These are phyloP conservation scores for Microascus cirrosus DNA, from an alignment of 2,329 filamentous ascomycete genomes.

Conservation along the genomic window DNA sequence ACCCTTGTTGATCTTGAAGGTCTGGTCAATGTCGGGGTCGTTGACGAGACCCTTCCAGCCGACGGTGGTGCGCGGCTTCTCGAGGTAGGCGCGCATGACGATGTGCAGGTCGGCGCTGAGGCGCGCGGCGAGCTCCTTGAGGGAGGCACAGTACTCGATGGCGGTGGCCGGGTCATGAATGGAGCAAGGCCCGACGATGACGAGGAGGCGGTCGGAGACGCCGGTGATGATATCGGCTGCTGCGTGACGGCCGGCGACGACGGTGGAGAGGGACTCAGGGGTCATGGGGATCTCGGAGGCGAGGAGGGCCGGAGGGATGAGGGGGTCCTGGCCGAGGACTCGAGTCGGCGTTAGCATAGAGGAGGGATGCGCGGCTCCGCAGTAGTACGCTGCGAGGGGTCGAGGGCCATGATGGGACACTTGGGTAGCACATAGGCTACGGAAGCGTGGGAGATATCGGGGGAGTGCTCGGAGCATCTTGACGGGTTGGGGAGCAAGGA, in stretches of 20 bases:
- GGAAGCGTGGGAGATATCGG: background rate
- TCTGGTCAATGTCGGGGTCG: slow-evolving; percentile 95
- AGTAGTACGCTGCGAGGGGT: background rate
- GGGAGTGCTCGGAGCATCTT: background rate
- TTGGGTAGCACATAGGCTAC: background rate
- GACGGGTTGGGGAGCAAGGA: background rate
- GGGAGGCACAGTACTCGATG: slow-evolving; percentile 81
- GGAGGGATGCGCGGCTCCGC: background rate
- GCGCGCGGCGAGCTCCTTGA: slow-evolving; percentile 75
- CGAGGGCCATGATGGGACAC: background rate
- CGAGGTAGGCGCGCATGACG: slow-evolving; percentile 95
- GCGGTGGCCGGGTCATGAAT: slow-evolving; percentile 91
- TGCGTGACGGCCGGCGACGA: slow-evolving; percentile 59
- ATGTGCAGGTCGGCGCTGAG: slow-evolving; percentile 84
- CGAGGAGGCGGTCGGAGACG: slow-evolving; percentile 48
- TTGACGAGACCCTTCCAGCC: slow-evolving; percentile 99
- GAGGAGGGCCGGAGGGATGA: slow-evolving; percentile 82
- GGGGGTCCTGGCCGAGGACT: slow-evolving; percentile 91
- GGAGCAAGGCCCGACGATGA: slow-evolving; percentile 90
- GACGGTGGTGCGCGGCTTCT: slow-evolving; percentile 95
- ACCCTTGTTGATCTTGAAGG: slow-evolving; percentile 98
- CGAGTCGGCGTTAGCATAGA: slow-evolving; percentile 5
- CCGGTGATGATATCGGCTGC: slow-evolving; percentile 67
- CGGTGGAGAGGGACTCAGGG: slow-evolving; percentile 50
- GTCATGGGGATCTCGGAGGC: slow-evolving; percentile 73